phyloP scores from a whole-genome alignment of 148 eudicot genomes.

The Amaranthus hypochondriacus region DNA sequence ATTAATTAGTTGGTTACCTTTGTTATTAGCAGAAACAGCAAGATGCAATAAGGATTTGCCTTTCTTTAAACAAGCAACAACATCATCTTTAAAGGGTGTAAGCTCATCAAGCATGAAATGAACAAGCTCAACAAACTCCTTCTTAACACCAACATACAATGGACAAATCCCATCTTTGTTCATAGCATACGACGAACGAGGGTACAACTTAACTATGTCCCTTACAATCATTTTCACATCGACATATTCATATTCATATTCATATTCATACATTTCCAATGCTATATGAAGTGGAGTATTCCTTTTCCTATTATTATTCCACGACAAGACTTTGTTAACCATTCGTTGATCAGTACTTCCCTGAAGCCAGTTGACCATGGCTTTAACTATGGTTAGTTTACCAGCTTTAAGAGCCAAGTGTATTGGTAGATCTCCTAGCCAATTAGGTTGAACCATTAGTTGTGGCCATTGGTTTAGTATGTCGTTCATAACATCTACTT shows the following conservation, averaged over 20 bases:
- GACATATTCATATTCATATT: too few relatives aligned
- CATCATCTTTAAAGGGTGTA: neutral
- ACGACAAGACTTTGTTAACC: neutral
- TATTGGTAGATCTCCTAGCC: neutral
- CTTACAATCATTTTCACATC: neutral
- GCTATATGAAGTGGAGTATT: slow-evolving; percentile 1
- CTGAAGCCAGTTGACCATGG: neutral
- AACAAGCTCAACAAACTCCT: neutral
- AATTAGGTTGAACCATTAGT: neutral
- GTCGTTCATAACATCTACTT: neutral
- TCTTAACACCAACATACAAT: neutral
- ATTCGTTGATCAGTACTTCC: too few relatives aligned
- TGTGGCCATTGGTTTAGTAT: neutral
- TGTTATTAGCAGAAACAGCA: neutral
- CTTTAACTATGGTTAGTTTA: neutral
- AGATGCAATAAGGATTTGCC: neutral
- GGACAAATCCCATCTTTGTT: slow-evolving; percentile 5
- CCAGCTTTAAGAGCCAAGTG: neutral
- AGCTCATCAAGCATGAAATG: neutral
- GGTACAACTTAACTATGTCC: neutral
- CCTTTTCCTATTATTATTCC: neutral
- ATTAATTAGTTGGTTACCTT: neutral
- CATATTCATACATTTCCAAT: neutral
- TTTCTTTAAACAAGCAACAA: neutral
- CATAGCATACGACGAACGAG: neutral